Evolutionary conservation across 2,329 filamentous ascomycete species (phyloP).

Genomic region (Cladosporium colombiae): DNA sequence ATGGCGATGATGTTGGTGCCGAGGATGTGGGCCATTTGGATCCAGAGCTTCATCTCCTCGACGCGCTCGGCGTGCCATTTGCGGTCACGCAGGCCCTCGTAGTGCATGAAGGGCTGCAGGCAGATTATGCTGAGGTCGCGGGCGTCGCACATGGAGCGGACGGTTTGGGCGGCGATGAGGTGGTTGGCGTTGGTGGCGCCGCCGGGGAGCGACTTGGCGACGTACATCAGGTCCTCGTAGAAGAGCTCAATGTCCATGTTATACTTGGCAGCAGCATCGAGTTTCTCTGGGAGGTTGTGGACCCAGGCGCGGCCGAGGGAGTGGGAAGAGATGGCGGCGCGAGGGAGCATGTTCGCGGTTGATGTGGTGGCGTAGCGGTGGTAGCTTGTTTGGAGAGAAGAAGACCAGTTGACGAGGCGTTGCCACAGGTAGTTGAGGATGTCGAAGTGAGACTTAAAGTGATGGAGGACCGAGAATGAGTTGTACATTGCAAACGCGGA

Average conservation of each 20-base stretch:
- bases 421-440: constrained; percentile 14
- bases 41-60: constrained; percentile 68
- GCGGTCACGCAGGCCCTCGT: constrained; percentile 70
- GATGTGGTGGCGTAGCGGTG: constrained; percentile 1
- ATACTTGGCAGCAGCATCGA: constrained; percentile 65
- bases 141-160: constrained; percentile 59
- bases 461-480: constrained; percentile 8
- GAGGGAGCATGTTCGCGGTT: constrained; percentile 48
- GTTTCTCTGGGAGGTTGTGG: constrained; percentile 66
- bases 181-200: constrained; percentile 48
- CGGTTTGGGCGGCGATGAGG: constrained; percentile 58
- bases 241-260: constrained; percentile 76
- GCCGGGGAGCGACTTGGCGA: constrained; percentile 53
- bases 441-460: constrained; percentile 10
- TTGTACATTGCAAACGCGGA: constrained; percentile 7
- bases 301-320: constrained; percentile 73
- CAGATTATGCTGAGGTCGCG: constrained; percentile 62
- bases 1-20: constrained; percentile 73
- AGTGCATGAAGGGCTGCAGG: constrained; percentile 76
- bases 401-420: constrained; percentile 14
- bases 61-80: constrained; percentile 58
- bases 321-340: constrained; percentile 72
- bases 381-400: neutral
- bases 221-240: constrained; percentile 70
- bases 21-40: constrained; percentile 63